These are phyloP conservation scores for Ilyonectria destructans DNA, from an alignment of 2,329 filamentous ascomycete genomes.

Conservation along the genomic window DNA sequence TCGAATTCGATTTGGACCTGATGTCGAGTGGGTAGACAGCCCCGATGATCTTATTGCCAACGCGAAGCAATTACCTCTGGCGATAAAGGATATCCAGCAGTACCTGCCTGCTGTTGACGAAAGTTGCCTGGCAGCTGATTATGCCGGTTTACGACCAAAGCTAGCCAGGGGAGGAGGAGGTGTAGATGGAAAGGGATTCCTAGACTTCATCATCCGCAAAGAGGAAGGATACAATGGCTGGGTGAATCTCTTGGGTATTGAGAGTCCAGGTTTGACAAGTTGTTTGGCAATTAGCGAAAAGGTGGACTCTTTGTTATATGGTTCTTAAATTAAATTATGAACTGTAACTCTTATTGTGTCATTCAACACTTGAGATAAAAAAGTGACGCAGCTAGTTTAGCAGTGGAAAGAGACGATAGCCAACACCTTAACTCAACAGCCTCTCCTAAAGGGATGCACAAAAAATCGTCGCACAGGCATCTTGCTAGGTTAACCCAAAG, in stretches of 20 bases:
- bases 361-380: too few species aligned
- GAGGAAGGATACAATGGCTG: constrained; percentile 88
- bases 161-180: constrained; percentile 74
- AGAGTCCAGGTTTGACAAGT: constrained; percentile 93
- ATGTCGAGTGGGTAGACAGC: constrained; percentile 91
- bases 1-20: constrained; percentile 91
- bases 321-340: constrained; percentile 17
- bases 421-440: too few species aligned
- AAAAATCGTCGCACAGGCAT: too few species aligned
- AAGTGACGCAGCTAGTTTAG: too few species aligned
- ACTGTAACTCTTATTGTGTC: too few species aligned
- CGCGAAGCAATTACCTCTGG: constrained; percentile 73
- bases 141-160: constrained; percentile 94
- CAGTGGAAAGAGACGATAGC: too few species aligned
- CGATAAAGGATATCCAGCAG: constrained; percentile 80
- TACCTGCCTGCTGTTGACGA: constrained; percentile 85
- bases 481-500: too few species aligned
- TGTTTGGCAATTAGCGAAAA: constrained; percentile 87
- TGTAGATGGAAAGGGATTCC: constrained; percentile 76
- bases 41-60: constrained; percentile 80
- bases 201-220: constrained; percentile 86
- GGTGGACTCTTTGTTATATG: constrained; percentile 72
- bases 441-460: too few species aligned
- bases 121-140: constrained; percentile 81
- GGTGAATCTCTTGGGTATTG: constrained; percentile 92